Evolutionary conservation across 2,329 filamentous ascomycete genomes (phyloP).

Genomic region (Aspergillus sp.): DNA sequence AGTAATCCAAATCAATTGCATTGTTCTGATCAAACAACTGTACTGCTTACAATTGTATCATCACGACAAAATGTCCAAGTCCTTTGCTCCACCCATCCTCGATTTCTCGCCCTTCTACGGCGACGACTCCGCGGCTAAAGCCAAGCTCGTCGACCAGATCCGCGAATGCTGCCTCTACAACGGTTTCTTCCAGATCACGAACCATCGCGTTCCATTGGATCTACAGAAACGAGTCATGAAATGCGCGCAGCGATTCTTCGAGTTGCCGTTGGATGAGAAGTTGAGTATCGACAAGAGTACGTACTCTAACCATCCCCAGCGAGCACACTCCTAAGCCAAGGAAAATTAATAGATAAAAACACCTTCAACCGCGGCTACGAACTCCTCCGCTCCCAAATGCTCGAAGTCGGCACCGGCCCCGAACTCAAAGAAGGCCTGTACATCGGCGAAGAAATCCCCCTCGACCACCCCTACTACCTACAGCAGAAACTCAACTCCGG

Average conservation of each 20-base stretch:
- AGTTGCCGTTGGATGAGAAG: constrained; percentile 43
- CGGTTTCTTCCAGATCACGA: constrained; percentile 49
- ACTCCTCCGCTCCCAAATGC: constrained; percentile 42
- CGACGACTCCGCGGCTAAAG: constrained; percentile 27
- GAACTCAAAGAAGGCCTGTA: constrained; percentile 48
- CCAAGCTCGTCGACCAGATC: constrained; percentile 25
- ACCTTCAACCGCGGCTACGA: constrained; percentile 47
- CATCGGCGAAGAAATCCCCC: constrained; percentile 44
- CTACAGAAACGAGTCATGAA: constrained; percentile 40
- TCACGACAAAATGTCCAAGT: constrained; percentile 21
- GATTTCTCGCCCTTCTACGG: constrained; percentile 36
- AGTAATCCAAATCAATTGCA: not conserved
- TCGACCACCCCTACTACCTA: constrained; percentile 38
- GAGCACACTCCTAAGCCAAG: no score
- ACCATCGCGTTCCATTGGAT: constrained; percentile 39
- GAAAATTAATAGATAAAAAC: constrained; percentile 18
- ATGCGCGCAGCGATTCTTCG: constrained; percentile 43
- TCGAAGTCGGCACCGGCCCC: constrained; percentile 42
- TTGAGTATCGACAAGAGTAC: constrained; percentile 35
- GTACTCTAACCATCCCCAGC: not conserved
- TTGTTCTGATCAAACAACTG: not conserved
- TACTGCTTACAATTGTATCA: not conserved
- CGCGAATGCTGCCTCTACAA: constrained; percentile 29
- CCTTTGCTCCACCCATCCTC: constrained; percentile 32
- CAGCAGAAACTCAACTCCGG: constrained; percentile 41